A percentile compares a stretch with the other conserved stretches of the same genome.
Conservation (phyloP, 371 early-diverging fungal genomes). For the Ordospora colligata region DNA sequence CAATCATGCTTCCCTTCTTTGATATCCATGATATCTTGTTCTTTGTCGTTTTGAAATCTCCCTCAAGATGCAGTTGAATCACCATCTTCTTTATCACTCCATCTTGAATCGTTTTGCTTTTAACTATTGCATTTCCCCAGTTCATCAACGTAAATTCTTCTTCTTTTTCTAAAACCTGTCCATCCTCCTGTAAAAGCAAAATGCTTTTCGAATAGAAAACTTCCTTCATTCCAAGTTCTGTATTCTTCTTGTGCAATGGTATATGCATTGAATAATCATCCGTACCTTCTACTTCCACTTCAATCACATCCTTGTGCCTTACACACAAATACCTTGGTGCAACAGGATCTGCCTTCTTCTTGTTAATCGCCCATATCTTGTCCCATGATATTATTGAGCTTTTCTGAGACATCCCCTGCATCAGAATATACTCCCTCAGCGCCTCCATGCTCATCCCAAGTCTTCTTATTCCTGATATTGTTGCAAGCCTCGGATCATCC, state of each 20-base stretch:
- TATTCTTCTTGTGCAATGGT: slow-evolving; percentile 70
- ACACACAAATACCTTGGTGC: slow-evolving; percentile 82
- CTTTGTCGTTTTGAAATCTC: slow-evolving; percentile 93
- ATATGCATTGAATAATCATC: slow-evolving; percentile 55
- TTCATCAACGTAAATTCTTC: slow-evolving; percentile 98
- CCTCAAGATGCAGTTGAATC: slow-evolving; percentile 71
- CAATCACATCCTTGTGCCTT: slow-evolving; percentile 61
- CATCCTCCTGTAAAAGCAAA: slow-evolving; percentile 79
- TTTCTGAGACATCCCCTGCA: slow-evolving; percentile 96
- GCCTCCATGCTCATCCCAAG: slow-evolving; percentile 95
- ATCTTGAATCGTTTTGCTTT: slow-evolving; percentile 63
- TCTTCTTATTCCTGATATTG: slow-evolving; percentile 90
- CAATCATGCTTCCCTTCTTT: slow-evolving; percentile 54
- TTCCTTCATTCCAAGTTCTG: slow-evolving; percentile 74
- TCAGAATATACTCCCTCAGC: slow-evolving; percentile 85
- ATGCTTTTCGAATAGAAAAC: slow-evolving; percentile 70
- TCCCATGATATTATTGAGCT: slow-evolving; percentile 90
- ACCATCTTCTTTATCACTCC: slow-evolving; percentile 63
- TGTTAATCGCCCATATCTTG: slow-evolving; percentile 97
- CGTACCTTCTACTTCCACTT: not conserved
- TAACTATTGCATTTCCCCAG: slow-evolving; percentile 91
- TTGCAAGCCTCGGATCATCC: slow-evolving; percentile 99
- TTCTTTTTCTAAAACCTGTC: slow-evolving; percentile 67
- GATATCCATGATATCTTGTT: slow-evolving; percentile 95
- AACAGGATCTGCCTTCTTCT: slow-evolving; percentile 84